Evolutionary conservation across 2,329 filamentous ascomycete species (phyloP).

Genomic region (Aspergillus oerlinghausenensis): DNA sequence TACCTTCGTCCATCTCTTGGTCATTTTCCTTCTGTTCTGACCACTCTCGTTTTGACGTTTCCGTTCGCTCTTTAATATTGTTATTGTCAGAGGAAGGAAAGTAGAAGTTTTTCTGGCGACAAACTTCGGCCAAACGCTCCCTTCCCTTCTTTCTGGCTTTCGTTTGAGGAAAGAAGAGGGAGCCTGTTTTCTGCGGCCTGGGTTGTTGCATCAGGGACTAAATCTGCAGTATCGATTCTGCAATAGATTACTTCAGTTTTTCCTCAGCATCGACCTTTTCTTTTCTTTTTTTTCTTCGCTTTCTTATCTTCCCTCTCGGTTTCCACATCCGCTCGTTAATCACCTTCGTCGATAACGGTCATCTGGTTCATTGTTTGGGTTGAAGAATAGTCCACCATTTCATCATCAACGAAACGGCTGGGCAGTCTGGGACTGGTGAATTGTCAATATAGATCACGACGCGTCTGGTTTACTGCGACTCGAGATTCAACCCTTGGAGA

Average conservation of each 20-base stretch:
- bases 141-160: slow-evolving; percentile 24
- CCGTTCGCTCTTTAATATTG: background rate
- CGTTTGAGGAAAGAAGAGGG: slow-evolving; percentile 27
- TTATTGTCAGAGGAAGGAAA: background rate
- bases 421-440: slow-evolving; percentile 18
- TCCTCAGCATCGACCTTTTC: background rate
- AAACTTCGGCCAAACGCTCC: slow-evolving; percentile 7
- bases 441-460: slow-evolving; percentile 11
- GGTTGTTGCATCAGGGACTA: background rate
- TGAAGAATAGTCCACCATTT: background rate
- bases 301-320: background rate
- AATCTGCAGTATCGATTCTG: background rate
- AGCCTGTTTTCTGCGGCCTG: slow-evolving; percentile 5
- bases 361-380: background rate
- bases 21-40: slow-evolving; percentile 9
- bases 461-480: slow-evolving; percentile 6
- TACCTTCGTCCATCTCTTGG: slow-evolving; percentile 20
- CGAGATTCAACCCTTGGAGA: background rate
- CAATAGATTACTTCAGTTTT: background rate
- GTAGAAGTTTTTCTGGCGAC: background rate
- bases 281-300: background rate
- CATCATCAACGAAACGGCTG: background rate
- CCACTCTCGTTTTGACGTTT: slow-evolving; percentile 4
- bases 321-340: background rate
- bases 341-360: background rate